These are phyloP conservation scores for Spathaspora boniae DNA, from an alignment of 805 yeast genomes.

Conservation along the genomic window DNA sequence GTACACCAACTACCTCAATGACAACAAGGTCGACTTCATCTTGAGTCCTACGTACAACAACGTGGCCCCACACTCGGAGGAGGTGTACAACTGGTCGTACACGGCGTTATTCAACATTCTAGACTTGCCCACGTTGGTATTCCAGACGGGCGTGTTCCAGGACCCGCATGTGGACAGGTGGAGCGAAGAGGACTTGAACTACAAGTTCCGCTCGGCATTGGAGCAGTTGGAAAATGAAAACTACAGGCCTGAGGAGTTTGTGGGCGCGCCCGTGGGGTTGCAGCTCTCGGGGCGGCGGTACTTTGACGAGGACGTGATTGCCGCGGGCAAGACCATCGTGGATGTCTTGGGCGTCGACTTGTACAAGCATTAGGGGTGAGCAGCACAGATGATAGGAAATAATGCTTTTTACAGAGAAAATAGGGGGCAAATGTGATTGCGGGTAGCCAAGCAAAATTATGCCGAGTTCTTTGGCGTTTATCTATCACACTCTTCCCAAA, in stretches of 20 bases:
- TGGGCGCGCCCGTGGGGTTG: slow-evolving; percentile 53
- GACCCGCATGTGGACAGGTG: slow-evolving; percentile 53
- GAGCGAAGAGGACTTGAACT: slow-evolving; percentile 30
- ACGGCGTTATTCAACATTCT: slow-evolving; percentile 69
- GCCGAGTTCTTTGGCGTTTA: no score
- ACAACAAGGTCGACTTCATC: slow-evolving; percentile 59
- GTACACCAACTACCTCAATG: slow-evolving; percentile 50
- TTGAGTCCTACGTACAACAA: slow-evolving; percentile 66
- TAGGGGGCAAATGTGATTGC: no score
- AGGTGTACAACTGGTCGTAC: slow-evolving; percentile 75
- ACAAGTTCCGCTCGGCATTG: slow-evolving; percentile 41
- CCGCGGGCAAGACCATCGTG: slow-evolving; percentile 39
- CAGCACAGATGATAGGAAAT: no score
- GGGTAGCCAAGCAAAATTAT: no score
- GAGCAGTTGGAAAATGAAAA: slow-evolving; percentile 47
- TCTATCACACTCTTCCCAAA: no score
- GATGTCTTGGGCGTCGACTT: slow-evolving; percentile 31
- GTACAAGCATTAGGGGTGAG: slow-evolving; percentile 15
- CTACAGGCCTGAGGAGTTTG: slow-evolving; percentile 45
- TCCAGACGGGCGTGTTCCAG: slow-evolving; percentile 60
- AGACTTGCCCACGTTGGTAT: slow-evolving; percentile 64
- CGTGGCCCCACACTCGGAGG: slow-evolving; percentile 66
- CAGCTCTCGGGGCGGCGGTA: slow-evolving; percentile 55
- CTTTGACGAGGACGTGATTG: slow-evolving; percentile 55
- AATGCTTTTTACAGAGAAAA: no score